A percentile compares a stretch with the other conserved stretches of the same genome.
Conservation (phyloP, 768 basidiomycete species). For the Mycena haematopus region DNA sequence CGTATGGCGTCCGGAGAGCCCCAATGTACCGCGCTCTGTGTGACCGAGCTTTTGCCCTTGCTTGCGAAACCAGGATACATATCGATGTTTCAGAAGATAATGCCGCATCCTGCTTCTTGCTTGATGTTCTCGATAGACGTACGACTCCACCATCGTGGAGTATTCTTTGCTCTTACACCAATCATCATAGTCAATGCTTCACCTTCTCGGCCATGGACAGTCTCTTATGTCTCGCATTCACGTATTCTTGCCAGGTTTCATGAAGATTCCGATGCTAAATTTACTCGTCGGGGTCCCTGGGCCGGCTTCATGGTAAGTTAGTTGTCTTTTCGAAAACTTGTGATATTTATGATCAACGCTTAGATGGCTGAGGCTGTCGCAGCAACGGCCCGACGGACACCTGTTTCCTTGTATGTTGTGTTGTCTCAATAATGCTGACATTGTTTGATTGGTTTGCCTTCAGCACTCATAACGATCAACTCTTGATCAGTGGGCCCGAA, state of each 20-base stretch:
- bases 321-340: not conserved
- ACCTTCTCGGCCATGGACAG: slow-evolving; percentile 22
- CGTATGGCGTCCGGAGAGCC: slow-evolving; percentile 19
- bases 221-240: slow-evolving; percentile 22
- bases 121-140: slow-evolving; percentile 14
- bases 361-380: slow-evolving; percentile 22
- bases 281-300: not conserved
- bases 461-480: slow-evolving; percentile 17
- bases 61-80: slow-evolving; percentile 16
- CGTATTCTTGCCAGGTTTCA: slow-evolving; percentile 11
- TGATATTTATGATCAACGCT: not conserved
- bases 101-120: slow-evolving; percentile 21
- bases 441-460: not conserved
- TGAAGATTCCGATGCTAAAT: not conserved
- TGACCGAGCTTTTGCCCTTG: slow-evolving; percentile 15
- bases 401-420: slow-evolving; percentile 14
- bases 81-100: slow-evolving; percentile 18
- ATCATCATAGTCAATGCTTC: not conserved
- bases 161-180: not conserved
- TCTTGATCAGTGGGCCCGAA: slow-evolving; percentile 9
- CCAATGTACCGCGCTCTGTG: slow-evolving; percentile 11
- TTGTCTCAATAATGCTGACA: not conserved
- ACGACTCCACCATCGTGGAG: not conserved
- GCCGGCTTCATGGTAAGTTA: slow-evolving; percentile 6
- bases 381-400: slow-evolving; percentile 12